Evolutionary conservation across 2,329 filamentous ascomycete genomes (phyloP).

Genomic region (Fusarium sulawesiense): DNA sequence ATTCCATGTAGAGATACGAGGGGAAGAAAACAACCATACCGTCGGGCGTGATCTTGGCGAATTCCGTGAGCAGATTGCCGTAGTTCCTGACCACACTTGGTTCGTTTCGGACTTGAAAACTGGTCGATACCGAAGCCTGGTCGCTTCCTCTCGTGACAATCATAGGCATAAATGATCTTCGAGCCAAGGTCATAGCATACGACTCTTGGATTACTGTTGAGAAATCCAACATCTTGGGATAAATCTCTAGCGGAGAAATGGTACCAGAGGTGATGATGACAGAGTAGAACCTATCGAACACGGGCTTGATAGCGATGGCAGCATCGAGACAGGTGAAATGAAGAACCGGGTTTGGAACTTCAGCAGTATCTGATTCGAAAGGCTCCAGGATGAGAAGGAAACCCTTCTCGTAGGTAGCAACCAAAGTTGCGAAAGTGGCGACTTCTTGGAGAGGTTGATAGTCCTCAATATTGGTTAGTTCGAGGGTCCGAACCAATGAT

Average conservation of each 20-base stretch:
- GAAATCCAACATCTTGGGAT: slow-evolving; percentile 98
- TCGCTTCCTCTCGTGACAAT: slow-evolving; percentile 96
- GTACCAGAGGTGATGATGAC: slow-evolving; percentile 99
- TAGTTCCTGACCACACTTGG: slow-evolving; percentile 98
- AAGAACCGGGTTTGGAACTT: slow-evolving; percentile 94
- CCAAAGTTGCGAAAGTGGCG: slow-evolving; percentile 94
- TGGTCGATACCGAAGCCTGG: slow-evolving; percentile 90
- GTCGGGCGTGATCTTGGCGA: slow-evolving; percentile 94
- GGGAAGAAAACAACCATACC: slow-evolving; percentile 99
- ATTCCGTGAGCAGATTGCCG: slow-evolving; percentile 91
- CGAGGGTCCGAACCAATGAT: slow-evolving; percentile 91
- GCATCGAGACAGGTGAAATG: slow-evolving; percentile 98
- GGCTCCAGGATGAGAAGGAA: slow-evolving; percentile 97
- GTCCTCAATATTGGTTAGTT: slow-evolving; percentile 97
- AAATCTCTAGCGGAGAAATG: slow-evolving; percentile 97
- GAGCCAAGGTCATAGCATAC: slow-evolving; percentile 94
- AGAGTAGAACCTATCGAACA: slow-evolving; percentile 96
- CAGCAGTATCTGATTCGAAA: slow-evolving; percentile 93
- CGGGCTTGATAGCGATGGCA: slow-evolving; percentile 96
- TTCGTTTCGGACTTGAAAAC: slow-evolving; percentile 95
- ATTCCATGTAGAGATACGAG: slow-evolving; percentile 99
- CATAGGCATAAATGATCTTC: slow-evolving; percentile 96
- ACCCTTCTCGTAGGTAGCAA: slow-evolving; percentile 96
- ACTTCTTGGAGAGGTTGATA: slow-evolving; percentile 97
- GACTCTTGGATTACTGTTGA: slow-evolving; percentile 94